These are phyloP conservation scores for Colletotrichum brevisporum DNA, from an alignment of 2,329 filamentous ascomycete species.

Conservation along the genomic window DNA sequence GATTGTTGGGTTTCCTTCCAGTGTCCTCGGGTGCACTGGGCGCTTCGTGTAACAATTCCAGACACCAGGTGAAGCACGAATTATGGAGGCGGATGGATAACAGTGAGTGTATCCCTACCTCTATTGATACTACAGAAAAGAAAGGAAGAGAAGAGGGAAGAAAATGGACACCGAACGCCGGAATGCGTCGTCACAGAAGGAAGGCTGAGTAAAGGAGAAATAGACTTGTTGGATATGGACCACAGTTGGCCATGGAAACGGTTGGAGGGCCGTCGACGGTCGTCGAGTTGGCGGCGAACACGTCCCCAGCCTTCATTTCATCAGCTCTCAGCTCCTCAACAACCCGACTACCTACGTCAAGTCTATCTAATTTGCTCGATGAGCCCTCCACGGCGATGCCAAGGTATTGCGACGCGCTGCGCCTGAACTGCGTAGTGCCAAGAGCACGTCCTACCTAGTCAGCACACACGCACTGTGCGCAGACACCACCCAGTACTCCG, in stretches of 20 bases:
- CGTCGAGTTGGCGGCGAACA: background rate
- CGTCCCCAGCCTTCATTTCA: constrained; percentile 27
- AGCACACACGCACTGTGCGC: background rate
- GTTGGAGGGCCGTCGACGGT: background rate
- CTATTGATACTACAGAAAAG: too few relatives aligned
- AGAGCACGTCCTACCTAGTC: constrained; percentile 13
- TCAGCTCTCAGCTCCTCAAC: too few relatives aligned
- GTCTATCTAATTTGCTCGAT: background rate
- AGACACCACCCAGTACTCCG: background rate
- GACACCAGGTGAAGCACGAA: constrained; percentile 34
- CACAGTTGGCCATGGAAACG: background rate
- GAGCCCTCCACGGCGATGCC: constrained; percentile 17
- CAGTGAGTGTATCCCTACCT: background rate
- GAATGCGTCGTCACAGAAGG: too few relatives aligned
- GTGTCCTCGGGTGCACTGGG: background rate
- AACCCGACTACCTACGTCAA: constrained; percentile 20
- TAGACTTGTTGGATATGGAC: background rate
- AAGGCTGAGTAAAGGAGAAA: background rate
- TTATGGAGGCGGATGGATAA: constrained; percentile 14
- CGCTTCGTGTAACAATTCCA: constrained; percentile 24
- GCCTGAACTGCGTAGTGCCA: constrained; percentile 22
- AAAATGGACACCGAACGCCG: background rate
- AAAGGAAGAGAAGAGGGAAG: background rate
- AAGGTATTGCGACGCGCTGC: constrained; percentile 28
- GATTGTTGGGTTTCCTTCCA: constrained; percentile 6